phyloP scores from a whole-genome alignment of 129 eudicot genomes.

The Pittosporum tobira region DNA sequence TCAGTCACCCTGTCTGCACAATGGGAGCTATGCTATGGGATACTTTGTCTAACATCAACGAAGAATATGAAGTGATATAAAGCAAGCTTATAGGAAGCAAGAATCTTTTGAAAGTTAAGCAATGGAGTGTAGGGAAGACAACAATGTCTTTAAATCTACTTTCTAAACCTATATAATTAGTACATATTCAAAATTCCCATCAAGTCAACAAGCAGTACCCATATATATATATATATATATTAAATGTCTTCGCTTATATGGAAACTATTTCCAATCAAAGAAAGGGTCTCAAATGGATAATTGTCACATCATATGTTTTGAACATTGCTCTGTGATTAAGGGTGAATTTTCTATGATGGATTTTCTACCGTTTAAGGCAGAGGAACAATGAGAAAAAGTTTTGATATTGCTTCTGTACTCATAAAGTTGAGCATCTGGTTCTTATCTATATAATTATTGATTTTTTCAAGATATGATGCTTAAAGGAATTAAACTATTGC shows the following conservation, averaged over 20 bases:
- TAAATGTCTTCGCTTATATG: not conserved
- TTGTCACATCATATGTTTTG: not conserved
- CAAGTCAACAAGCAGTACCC: not conserved
- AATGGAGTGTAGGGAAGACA: slow-evolving; percentile 8
- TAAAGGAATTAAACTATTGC: slow-evolving; percentile 4
- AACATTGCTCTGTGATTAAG: not conserved
- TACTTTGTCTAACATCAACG: slow-evolving; percentile 5
- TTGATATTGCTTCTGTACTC: not conserved
- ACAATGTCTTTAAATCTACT: not conserved
- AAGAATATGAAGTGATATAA: not conserved
- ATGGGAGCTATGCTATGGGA: slow-evolving; percentile 6
- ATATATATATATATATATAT: slow-evolving; percentile 1
- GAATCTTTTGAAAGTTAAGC: slow-evolving; percentile 19
- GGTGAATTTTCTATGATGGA: not conserved
- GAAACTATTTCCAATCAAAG: not conserved
- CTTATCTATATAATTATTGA: slow-evolving; percentile 5
- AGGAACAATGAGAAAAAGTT: not conserved
- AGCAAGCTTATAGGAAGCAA: slow-evolving; percentile 11
- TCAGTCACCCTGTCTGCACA: not conserved
- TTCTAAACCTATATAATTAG: not conserved
- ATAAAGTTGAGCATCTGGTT: slow-evolving; percentile 7
- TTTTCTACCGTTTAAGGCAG: not conserved
- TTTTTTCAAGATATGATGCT: not conserved
- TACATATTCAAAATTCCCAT: slow-evolving; percentile 1
- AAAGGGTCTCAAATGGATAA: not conserved